These are phyloP conservation scores for Casuarina cunninghamiana DNA, from an alignment of 306 rosid genomes.

Conservation along the genomic window DNA sequence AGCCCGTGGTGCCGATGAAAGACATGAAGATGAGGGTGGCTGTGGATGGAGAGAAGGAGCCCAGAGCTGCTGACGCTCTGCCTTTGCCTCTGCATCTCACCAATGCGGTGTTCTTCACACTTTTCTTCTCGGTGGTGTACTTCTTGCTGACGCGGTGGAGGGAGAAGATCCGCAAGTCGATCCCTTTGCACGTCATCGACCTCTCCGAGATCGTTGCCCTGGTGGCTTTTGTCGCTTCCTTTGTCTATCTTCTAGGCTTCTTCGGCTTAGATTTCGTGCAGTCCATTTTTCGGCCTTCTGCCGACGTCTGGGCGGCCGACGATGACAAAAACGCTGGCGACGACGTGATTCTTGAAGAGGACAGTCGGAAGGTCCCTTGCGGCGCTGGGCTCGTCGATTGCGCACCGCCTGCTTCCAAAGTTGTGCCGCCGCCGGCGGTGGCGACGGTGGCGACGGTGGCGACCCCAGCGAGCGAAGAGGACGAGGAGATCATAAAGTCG, in stretches of 20 bases:
- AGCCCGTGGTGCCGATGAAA: conserved; percentile 22
- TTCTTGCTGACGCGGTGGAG: conserved; percentile 84
- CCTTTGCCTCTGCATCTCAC: conserved; percentile 55
- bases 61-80: conserved; percentile 36
- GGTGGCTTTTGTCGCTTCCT: conserved; percentile 61
- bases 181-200: conserved; percentile 72
- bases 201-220: conserved; percentile 66
- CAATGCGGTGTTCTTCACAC: conserved; percentile 58
- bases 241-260: conserved; percentile 75
- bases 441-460: conserved; percentile 22
- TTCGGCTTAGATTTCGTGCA: conserved; percentile 80
- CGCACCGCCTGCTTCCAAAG: conserved; percentile 28
- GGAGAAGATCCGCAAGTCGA: conserved; percentile 79
- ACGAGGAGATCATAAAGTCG: conserved; percentile 54
- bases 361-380: conserved; percentile 41
- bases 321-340: conserved; percentile 34
- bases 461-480: conserved; percentile 40
- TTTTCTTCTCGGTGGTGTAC: conserved; percentile 81
- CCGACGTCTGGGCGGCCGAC: conserved; percentile 51
- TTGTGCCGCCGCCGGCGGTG: conserved; percentile 9
- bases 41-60: conserved; percentile 14
- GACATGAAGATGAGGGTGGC: conserved; percentile 18
- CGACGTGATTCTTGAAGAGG: conserved; percentile 44
- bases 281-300: conserved; percentile 53
- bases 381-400: conserved; percentile 44